Evolutionary conservation across 768 basidiomycete genomes (phyloP).

Genomic region (Basidioascus undulatus): DNA sequence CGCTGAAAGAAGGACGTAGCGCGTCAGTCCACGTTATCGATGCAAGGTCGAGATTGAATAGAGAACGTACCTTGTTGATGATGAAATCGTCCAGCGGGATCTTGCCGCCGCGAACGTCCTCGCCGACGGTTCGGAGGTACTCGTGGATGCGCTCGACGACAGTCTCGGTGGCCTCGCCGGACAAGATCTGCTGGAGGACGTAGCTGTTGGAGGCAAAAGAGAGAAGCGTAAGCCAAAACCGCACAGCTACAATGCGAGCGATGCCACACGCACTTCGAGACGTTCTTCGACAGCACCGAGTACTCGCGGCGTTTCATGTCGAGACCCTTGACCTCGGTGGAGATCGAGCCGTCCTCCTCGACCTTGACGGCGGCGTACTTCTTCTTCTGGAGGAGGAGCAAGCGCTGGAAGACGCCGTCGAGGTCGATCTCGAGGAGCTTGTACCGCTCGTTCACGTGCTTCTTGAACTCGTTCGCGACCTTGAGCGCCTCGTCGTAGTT

Average conservation of each 20-base stretch:
- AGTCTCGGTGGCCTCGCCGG: conserved; percentile 66
- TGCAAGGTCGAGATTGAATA: neutral
- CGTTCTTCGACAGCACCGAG: conserved; percentile 67
- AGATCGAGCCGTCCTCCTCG: conserved; percentile 40
- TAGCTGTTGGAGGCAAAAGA: conserved; percentile 28
- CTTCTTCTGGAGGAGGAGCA: conserved; percentile 89
- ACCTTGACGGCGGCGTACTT: conserved; percentile 96
- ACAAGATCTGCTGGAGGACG: conserved; percentile 70
- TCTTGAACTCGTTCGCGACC: conserved; percentile 81
- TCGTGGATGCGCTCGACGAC: conserved; percentile 85
- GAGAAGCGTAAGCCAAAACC: neutral
- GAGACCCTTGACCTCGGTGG: conserved; percentile 77
- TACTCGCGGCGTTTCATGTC: conserved; percentile 99
- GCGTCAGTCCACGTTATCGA: neutral
- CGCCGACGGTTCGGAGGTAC: conserved; percentile 51
- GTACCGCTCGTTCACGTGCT: conserved; percentile 85
- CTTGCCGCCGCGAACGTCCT: conserved; percentile 50
- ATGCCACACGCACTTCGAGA: conserved; percentile 50
- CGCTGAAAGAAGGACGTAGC: conserved; percentile 27
- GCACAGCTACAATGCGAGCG: neutral
- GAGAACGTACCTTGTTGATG: conserved; percentile 50
- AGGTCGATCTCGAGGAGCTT: conserved; percentile 89
- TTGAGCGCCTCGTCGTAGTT: conserved; percentile 70
- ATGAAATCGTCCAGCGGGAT: conserved; percentile 81
- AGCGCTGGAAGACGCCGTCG: conserved; percentile 75